These are phyloP conservation scores for Pisolithus thermaeus DNA, from an alignment of 1,284 basidiomycete genomes.

Conservation along the genomic window DNA sequence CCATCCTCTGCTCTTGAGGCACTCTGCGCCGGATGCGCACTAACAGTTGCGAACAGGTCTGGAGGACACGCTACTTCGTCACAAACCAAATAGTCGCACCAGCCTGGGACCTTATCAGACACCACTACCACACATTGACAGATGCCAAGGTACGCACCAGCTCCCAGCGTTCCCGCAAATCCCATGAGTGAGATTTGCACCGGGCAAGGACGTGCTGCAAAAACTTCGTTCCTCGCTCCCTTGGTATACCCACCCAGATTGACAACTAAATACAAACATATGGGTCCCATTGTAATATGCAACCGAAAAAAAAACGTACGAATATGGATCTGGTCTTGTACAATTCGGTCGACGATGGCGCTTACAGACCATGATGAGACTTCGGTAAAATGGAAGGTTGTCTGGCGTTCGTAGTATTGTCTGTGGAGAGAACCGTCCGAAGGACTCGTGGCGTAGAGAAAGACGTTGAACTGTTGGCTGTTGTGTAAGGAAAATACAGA, in stretches of 20 bases:
- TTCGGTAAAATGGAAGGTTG: slow-evolving; percentile 43
- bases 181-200: slow-evolving; percentile 58
- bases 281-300: slow-evolving; percentile 2
- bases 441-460: slow-evolving; percentile 50
- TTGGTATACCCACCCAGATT: slow-evolving; percentile 65
- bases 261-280: slow-evolving; percentile 31
- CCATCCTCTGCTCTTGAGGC: slow-evolving; percentile 1
- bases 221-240: slow-evolving; percentile 58
- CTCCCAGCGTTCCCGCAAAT: slow-evolving; percentile 51
- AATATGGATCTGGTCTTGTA: slow-evolving; percentile 49
- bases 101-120: slow-evolving; percentile 27
- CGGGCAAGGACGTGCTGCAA: slow-evolving; percentile 53
- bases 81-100: slow-evolving; percentile 60
- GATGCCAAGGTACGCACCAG: slow-evolving; percentile 26
- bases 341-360: slow-evolving; percentile 40
- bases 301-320: slow-evolving; percentile 25
- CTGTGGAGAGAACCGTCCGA: slow-evolving; percentile 51
- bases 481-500: slow-evolving; percentile 54
- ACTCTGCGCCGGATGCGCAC: slow-evolving; percentile 11
- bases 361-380: slow-evolving; percentile 43
- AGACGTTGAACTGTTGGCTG: slow-evolving; percentile 40
- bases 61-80: slow-evolving; percentile 46
- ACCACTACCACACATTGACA: neutral
- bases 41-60: slow-evolving; percentile 35
- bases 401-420: slow-evolving; percentile 44